Evolutionary conservation across 345 rosid species (phyloP), one percentile per base, ranked within the genome.

Genomic region (Noccaea bulbosa): DNA sequence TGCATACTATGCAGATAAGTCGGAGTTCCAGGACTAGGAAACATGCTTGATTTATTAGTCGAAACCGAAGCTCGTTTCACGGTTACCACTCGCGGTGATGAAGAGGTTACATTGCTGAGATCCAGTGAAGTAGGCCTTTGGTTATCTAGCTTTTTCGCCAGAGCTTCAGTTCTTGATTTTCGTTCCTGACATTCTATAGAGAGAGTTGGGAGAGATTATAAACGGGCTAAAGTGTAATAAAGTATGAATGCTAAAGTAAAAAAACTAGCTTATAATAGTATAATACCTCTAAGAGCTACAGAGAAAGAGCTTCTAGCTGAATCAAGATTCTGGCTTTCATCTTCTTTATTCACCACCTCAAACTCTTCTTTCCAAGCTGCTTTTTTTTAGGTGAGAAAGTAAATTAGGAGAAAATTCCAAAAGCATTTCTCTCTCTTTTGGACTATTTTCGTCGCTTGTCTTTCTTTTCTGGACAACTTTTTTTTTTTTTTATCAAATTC

Each of bases 21-120:
- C 0, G 96, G 97, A 7, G 97, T 94, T 10, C 89, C 99, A 0
- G 97, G 99, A 67, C 99, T 91, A 11, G 93, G 96, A 73, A 88
- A 89, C 24, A 85, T 79, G 51, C 93, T 82, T 0, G 90, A 82
- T 73, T 80, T 87, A 38, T 83, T 77, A 10, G 89, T 61, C 3
- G 82, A 72, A 77, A 78, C 72, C 0, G 85, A 78, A 77, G 81
- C 76, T 82, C 82, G 85, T 67, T 80, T 86, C 70, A 82, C 59
- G 6, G 72, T 53, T 39, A 81, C 90, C 64, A 88, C 61, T 57
- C 89, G 72, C 2, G 97, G 98, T 62, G 97, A 88, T 9, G 83
- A 81, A 56, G 81, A 81, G 20, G 78, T 63, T 38, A 83, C 88
- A 85, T 87, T 85, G 62, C 77, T 91, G 24, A 89, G 79, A 85